Percentiles rank a stretch among this genome's conserved stretches.
Conservation (phyloP, 805 yeast species). For the Candida sithepensis region DNA sequence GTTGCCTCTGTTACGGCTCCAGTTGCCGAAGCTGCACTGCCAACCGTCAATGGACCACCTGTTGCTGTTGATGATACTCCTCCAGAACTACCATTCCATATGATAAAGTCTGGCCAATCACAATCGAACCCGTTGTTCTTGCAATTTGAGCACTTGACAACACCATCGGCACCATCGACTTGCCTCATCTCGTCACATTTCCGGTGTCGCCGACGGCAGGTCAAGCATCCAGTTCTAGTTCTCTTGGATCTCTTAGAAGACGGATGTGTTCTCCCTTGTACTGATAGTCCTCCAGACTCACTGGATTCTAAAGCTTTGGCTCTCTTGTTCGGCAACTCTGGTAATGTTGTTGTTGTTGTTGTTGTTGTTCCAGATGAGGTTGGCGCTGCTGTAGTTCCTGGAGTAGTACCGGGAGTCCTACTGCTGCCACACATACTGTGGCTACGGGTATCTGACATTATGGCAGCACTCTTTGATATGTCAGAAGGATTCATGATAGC, state of each 20-base stretch:
- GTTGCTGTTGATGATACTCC: background rate
- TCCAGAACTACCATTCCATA: background rate
- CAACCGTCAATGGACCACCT: constrained; percentile 1
- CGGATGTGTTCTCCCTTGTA: no score
- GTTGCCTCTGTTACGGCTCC: no score
- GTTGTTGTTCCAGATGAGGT: background rate
- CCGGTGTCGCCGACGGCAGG: background rate
- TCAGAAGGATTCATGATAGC: no score
- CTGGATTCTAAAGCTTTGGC: no score
- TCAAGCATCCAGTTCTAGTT: background rate
- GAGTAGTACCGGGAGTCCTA: no score
- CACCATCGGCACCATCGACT: background rate
- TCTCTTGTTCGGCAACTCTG: no score
- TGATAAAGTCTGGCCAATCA: background rate
- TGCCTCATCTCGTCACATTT: background rate
- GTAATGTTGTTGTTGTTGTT: background rate
- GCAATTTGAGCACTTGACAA: background rate
- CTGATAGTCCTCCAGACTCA: no score
- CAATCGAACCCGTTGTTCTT: background rate
- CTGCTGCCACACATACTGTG: no score
- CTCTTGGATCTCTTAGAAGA: background rate
- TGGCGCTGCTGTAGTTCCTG: background rate
- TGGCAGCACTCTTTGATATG: no score
- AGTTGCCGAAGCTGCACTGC: constrained; percentile 8
- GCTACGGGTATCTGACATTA: no score